These are phyloP conservation scores for Pseudogymnoascus sp. DNA, from an alignment of 2,329 filamentous ascomycete genomes.

Conservation along the genomic window DNA sequence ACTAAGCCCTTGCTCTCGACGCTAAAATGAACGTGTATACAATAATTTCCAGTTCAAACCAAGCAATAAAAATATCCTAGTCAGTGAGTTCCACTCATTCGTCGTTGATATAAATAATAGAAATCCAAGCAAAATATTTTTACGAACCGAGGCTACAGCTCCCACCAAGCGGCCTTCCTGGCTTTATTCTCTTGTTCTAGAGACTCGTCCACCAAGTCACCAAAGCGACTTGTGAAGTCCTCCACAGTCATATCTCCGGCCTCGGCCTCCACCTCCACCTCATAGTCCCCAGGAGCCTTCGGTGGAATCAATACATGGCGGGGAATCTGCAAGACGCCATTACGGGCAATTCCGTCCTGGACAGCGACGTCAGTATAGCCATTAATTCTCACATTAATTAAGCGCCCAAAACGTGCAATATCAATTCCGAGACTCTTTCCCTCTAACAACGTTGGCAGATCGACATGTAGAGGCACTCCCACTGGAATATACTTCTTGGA, in stretches of 20 bases:
- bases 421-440: conserved; percentile 65
- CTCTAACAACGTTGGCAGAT: conserved; percentile 66
- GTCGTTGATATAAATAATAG: background rate
- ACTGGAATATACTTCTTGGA: conserved; percentile 35
- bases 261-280: conserved; percentile 23
- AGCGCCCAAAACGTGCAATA: conserved; percentile 59
- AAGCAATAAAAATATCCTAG: background rate
- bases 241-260: conserved; percentile 50
- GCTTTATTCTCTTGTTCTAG: background rate
- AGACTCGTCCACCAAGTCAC: conserved; percentile 4
- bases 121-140: background rate
- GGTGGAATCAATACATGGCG: conserved; percentile 71
- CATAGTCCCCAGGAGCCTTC: conserved; percentile 29
- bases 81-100: background rate
- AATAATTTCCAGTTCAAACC: background rate
- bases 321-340: conserved; percentile 79
- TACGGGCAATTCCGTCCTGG: conserved; percentile 64
- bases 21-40: background rate
- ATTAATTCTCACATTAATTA: conserved; percentile 69
- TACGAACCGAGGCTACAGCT: background rate
- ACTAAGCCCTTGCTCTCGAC: background rate
- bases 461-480: conserved; percentile 47
- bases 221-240: conserved; percentile 51
- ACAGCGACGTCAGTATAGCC: conserved; percentile 59
- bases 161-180: background rate